Base-by-base conservation (phyloP, 192 early-diverging fungal species). In the Coemansia pectinata region DNA sequence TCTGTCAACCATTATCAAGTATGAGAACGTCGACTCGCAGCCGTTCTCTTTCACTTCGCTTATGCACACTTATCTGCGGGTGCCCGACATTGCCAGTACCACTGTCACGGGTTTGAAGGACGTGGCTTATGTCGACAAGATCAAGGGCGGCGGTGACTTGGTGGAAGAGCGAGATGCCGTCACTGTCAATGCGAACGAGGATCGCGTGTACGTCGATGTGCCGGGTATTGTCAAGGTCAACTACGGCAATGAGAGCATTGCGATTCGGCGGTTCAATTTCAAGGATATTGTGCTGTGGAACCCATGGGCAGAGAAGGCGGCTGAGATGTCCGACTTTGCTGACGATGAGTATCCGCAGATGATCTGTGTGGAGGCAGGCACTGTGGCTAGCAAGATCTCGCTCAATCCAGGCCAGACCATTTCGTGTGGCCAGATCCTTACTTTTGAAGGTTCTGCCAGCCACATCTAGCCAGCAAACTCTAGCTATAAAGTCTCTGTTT, bases 251-350 rank as follows among this genome's bases (percentile, higher is more conserved):
- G 68, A 73, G 60, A 45, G 55, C 14, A 59, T 82, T 4, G 27
- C 39, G 61, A 29, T 82, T 47, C 71, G 67, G 61, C 59, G 73
- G 33, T 75, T 78, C 67, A 76, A 83, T 70, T 81, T 85, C 66
- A 71, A 65, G 40, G 87, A 89, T 61, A 66, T 84, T 79, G 82
- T 97, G 40, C 90, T 97, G 33, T 99, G 97, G 97, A 99, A 99
- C 69, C 95, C 95, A 7, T 99, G 97, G 97, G 85, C 86, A 15
- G 93, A 93, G 39, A 96, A 94, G 83, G 91, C 97, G 11, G 76
- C 85, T 42, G 89, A 80, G n/a, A 92, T 99, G 91, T 87, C 85
- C 11, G 97, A 99, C 77, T 94, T 97, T 84, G 94, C 80, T 19
- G 87, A 96, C 77, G 90, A 89, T 29, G 95, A 95, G 78, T 96